These are phyloP conservation scores for Corylus americana DNA, from an alignment of 306 rosid genomes.

Conservation along the genomic window DNA sequence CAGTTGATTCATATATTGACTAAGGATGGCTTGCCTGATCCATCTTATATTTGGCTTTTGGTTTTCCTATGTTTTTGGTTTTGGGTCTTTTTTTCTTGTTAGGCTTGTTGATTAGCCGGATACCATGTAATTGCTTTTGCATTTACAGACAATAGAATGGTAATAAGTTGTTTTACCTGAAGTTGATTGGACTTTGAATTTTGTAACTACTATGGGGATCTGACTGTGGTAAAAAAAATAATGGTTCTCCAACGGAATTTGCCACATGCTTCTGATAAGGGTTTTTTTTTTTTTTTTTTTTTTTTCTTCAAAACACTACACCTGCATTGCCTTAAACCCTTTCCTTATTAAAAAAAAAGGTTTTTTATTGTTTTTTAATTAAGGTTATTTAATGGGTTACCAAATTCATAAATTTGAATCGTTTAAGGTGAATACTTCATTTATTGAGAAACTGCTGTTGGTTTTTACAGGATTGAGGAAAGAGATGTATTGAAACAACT, in stretches of 20 bases:
- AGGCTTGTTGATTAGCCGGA: background rate
- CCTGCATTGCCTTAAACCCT: too few relatives aligned
- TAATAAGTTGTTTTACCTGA: background rate
- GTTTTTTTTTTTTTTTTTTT: background rate
- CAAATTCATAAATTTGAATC: constrained; percentile 7
- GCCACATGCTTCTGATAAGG: background rate
- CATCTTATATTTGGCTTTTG: background rate
- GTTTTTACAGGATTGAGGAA: constrained; percentile 72
- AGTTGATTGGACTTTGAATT: background rate
- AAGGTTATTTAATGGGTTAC: background rate
- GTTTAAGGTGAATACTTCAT: constrained; percentile 2
- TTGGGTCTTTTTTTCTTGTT: background rate
- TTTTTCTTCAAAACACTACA: background rate
- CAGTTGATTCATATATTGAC: background rate
- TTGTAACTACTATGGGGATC: background rate
- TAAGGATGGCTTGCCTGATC: background rate
- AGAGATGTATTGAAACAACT: constrained; percentile 53
- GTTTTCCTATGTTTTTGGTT: background rate
- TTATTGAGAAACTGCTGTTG: constrained; percentile 2
- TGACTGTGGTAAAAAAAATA: background rate
- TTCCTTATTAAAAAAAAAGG: too few relatives aligned
- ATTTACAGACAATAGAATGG: background rate
- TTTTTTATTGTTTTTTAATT: background rate
- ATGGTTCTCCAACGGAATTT: background rate
- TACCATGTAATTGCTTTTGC: background rate